Evolutionary conservation across 345 rosid species (phyloP).

Genomic region (Ceriops tagal): DNA sequence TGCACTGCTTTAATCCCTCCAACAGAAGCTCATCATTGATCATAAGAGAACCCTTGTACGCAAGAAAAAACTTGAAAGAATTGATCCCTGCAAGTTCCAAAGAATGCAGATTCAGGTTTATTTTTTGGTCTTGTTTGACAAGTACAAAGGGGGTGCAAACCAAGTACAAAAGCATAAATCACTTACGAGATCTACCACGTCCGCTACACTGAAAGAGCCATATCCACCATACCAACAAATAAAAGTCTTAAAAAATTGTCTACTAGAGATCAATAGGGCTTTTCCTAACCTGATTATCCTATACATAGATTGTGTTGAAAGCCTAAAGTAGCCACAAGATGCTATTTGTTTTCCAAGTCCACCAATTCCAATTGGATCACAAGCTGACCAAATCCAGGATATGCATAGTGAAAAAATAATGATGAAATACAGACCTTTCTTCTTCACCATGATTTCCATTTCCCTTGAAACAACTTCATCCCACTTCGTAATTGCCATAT

Average conservation of each 20-base stretch:
- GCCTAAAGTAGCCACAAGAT: neutral
- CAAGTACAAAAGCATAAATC: no score
- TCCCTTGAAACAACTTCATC: conserved; percentile 74
- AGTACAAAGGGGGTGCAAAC: no score
- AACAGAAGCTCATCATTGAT: conserved; percentile 76
- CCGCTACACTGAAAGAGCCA: no score
- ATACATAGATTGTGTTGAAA: neutral
- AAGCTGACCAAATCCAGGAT: conserved; percentile 4
- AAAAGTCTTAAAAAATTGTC: no score
- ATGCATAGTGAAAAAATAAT: conserved; percentile 5
- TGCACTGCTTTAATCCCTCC: conserved; percentile 79
- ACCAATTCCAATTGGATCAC: neutral
- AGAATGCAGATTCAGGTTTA: neutral
- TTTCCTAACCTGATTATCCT: neutral
- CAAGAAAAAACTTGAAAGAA: conserved; percentile 96
- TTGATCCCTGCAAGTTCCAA: conserved; percentile 62
- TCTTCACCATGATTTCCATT: conserved; percentile 85
- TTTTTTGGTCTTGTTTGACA: no score
- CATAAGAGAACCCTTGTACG: conserved; percentile 87
- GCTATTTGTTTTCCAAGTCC: neutral
- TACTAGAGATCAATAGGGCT: no score
- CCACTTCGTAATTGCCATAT: conserved; percentile 93
- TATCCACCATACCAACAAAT: no score
- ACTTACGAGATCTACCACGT: no score
- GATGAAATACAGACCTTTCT: conserved; percentile 50